Evolutionary conservation across 495 filamentous ascomycete species (phyloP).

Genomic region (Thermochaetoides thermophila): DNA sequence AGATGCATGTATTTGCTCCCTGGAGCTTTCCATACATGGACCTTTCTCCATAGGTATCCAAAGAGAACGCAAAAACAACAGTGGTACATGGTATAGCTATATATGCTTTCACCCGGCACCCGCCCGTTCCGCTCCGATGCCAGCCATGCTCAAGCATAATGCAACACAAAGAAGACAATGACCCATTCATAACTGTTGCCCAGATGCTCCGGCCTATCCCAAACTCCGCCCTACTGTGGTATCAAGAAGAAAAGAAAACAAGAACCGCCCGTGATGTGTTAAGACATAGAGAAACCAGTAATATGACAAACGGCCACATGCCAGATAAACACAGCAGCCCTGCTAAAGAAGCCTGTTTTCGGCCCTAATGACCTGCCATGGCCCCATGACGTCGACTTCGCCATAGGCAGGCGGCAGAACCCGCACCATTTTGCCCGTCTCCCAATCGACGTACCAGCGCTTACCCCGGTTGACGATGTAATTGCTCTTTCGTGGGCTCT

Average conservation of each 20-base stretch:
- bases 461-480: conserved; percentile 31
- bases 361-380: conserved; percentile 22
- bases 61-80: too few species aligned
- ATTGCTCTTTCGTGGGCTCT: conserved; percentile 30
- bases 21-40: too few species aligned
- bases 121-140: background rate
- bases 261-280: too few species aligned
- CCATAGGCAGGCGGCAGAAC: conserved; percentile 27
- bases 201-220: conserved; percentile 4
- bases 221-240: conserved; percentile 2
- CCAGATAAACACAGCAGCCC: background rate
- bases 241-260: conserved; percentile 5
- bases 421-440: conserved; percentile 26
- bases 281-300: too few species aligned
- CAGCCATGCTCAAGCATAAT: conserved; percentile 1
- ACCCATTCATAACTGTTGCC: conserved; percentile 1
- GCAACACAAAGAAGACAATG: conserved; percentile 4
- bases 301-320: background rate
- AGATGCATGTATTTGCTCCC: too few species aligned
- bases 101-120: too few species aligned
- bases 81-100: too few species aligned
- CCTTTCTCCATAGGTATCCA: too few species aligned
- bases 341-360: conserved; percentile 20
- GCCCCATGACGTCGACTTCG: conserved; percentile 21
- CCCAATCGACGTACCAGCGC: conserved; percentile 35